phyloP scores from a whole-genome alignment of 2,329 filamentous ascomycete species.

The Cryphonectria japonica region DNA sequence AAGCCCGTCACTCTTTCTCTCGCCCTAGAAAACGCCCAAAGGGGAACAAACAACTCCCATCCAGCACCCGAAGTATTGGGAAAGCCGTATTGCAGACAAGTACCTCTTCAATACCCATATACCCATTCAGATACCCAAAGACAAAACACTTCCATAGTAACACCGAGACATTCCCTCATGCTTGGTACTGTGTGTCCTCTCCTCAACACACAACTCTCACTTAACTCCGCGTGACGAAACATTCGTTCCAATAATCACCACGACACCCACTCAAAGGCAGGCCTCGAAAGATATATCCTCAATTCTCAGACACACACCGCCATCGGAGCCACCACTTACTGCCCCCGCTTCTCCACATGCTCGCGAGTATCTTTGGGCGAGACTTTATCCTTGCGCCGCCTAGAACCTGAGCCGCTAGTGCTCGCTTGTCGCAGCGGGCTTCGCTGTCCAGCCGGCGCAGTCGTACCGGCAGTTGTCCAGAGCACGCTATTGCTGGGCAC shows the following conservation, averaged over 20 bases:
- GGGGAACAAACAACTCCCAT: not conserved
- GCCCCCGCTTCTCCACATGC: not conserved
- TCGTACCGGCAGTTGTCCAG: slow-evolving; percentile 11
- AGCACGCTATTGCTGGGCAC: slow-evolving; percentile 16
- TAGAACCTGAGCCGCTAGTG: not conserved
- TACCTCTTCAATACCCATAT: not conserved
- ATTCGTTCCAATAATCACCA: not conserved
- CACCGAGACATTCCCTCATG: not conserved
- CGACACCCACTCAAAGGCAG: not conserved
- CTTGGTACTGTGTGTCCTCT: not conserved
- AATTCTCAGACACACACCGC: not conserved
- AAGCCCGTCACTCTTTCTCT: not conserved
- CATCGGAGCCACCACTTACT: not conserved
- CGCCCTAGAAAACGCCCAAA: not conserved
- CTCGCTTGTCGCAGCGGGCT: slow-evolving; percentile 10
- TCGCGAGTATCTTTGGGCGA: not conserved
- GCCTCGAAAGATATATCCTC: not conserved
- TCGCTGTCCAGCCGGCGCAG: slow-evolving; percentile 5
- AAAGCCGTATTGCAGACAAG: not conserved
- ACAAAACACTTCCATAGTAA: not conserved
- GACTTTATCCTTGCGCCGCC: not conserved
- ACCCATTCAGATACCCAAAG: not conserved
- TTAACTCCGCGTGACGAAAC: too few species aligned
- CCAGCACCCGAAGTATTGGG: not conserved
- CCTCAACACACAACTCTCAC: not conserved